These are phyloP conservation scores for Malus hybrid DNA, from an alignment of 331 rosid genomes.

Conservation along the genomic window DNA sequence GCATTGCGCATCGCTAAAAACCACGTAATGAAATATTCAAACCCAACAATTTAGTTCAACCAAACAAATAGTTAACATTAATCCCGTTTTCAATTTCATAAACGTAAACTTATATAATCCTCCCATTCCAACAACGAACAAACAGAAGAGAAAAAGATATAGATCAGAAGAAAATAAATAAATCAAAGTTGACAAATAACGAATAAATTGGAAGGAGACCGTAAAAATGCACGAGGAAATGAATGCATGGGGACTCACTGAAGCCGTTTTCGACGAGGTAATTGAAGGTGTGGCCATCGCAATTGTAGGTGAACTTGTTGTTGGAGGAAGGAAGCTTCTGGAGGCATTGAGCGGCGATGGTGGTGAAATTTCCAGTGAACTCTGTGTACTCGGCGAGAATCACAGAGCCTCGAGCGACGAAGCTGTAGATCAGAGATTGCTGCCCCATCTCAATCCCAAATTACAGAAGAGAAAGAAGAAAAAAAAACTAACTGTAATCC, in stretches of 20 bases:
- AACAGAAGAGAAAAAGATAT: not conserved
- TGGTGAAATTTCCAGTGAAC: constrained; percentile 69
- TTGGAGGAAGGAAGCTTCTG: constrained; percentile 92
- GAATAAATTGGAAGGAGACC: too few species aligned
- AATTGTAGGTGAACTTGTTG: constrained; percentile 83
- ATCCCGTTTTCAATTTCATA: not conserved
- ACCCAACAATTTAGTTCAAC: not conserved
- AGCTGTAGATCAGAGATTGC: constrained; percentile 90
- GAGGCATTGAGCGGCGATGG: constrained; percentile 83
- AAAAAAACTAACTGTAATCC: constrained; percentile 15
- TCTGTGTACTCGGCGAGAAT: constrained; percentile 79
- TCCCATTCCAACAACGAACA: not conserved
- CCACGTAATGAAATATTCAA: not conserved
- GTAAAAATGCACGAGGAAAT: not conserved
- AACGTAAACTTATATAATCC: not conserved
- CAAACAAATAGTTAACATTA: not conserved
- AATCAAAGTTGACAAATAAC: too few species aligned
- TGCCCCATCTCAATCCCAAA: constrained; percentile 55
- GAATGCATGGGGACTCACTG: constrained; percentile 36
- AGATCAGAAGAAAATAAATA: not conserved
- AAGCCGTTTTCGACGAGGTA: constrained; percentile 86
- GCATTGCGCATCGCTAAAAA: not conserved
- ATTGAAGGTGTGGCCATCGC: constrained; percentile 96
- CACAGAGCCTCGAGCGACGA: constrained; percentile 83
- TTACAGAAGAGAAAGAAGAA: too few species aligned